Percentiles rank a stretch among this genome's conserved stretches.
These are phyloP conservation scores for Endocarpon pusillum DNA, from an alignment of 495 filamentous ascomycete genomes.

Conservation along the genomic window DNA sequence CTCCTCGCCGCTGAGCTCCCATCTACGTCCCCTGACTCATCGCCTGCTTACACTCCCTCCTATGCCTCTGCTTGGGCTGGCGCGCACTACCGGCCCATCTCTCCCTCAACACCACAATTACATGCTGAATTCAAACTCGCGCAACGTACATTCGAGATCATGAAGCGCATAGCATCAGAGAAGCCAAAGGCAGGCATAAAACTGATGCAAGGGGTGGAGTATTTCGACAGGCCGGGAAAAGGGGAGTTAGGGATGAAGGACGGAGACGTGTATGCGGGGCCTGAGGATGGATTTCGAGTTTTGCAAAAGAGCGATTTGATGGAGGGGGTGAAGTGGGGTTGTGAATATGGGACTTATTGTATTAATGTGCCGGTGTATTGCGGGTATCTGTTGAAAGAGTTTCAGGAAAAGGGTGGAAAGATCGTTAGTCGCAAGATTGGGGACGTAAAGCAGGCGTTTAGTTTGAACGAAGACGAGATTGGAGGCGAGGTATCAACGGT, in stretches of 20 bases:
- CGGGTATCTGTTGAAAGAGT: conserved; percentile 33
- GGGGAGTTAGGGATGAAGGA: conserved; percentile 24
- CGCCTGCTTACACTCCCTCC: too few relatives aligned
- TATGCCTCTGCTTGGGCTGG: conserved; percentile 52
- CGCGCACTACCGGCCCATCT: conserved; percentile 41
- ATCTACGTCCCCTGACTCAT: conserved; percentile 27
- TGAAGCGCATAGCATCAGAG: conserved; percentile 23
- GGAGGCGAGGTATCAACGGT: conserved; percentile 25
- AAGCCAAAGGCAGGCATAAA: conserved; percentile 35
- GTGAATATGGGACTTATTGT: conserved; percentile 38
- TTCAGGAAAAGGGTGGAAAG: conserved; percentile 31
- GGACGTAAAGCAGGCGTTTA: conserved; percentile 31
- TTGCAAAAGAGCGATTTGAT: conserved; percentile 26
- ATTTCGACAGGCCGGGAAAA: conserved; percentile 33
- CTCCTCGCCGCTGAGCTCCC: conserved; percentile 1
- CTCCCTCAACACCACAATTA: conserved; percentile 23
- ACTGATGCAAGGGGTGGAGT: conserved; percentile 37
- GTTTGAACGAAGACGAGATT: too few relatives aligned
- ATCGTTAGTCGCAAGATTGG: conserved; percentile 26
- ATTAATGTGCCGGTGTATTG: conserved; percentile 48
- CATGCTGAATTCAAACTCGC: conserved; percentile 32
- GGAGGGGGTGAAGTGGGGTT: conserved; percentile 33
- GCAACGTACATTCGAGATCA: conserved; percentile 30
- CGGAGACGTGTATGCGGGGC: conserved; percentile 25
- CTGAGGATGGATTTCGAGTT: conserved; percentile 25